Percentiles rank a stretch among this genome's conserved stretches.
Evolutionary conservation across 495 filamentous ascomycete species (phyloP).

Genomic region (Trichoderma reesei): DNA sequence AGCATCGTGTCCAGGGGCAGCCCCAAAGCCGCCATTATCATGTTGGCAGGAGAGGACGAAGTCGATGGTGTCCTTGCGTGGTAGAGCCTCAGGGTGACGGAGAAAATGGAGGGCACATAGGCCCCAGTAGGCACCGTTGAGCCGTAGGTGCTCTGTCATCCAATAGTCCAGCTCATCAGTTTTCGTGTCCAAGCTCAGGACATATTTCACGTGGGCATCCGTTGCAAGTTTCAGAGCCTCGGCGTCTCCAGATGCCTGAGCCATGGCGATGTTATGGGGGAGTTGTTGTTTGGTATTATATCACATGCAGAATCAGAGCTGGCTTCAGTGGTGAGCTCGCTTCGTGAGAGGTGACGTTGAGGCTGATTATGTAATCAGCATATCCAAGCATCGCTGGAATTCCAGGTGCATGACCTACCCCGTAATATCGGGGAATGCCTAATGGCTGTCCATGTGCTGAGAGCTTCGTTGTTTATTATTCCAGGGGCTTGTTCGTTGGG

Average conservation of each 20-base stretch:
- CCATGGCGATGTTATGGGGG: constrained; percentile 15
- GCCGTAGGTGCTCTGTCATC: constrained; percentile 88
- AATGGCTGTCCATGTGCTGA: too few relatives aligned
- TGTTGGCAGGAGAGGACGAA: constrained; percentile 89
- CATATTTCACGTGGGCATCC: constrained; percentile 82
- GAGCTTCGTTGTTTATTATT: too few relatives aligned
- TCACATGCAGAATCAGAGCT: neutral
- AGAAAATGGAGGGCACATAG: constrained; percentile 81
- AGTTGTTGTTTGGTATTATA: neutral
- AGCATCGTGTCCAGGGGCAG: constrained; percentile 86
- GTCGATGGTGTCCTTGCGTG: constrained; percentile 70
- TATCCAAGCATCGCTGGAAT: too few relatives aligned
- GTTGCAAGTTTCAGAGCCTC: constrained; percentile 55
- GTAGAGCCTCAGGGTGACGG: constrained; percentile 65
- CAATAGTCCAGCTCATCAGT: constrained; percentile 95
- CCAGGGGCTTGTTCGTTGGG: too few relatives aligned
- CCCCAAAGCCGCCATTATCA: constrained; percentile 82
- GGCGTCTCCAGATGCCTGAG: constrained; percentile 29
- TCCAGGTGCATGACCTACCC: too few relatives aligned
- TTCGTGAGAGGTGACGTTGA: neutral
- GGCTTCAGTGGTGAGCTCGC: neutral
- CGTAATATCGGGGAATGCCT: too few relatives aligned
- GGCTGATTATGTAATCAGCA: neutral
- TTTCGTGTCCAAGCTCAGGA: constrained; percentile 82
- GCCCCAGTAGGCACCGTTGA: constrained; percentile 96